phyloP scores from a whole-genome alignment of 2,329 filamentous ascomycete genomes.

The Aspergillus sp. region DNA sequence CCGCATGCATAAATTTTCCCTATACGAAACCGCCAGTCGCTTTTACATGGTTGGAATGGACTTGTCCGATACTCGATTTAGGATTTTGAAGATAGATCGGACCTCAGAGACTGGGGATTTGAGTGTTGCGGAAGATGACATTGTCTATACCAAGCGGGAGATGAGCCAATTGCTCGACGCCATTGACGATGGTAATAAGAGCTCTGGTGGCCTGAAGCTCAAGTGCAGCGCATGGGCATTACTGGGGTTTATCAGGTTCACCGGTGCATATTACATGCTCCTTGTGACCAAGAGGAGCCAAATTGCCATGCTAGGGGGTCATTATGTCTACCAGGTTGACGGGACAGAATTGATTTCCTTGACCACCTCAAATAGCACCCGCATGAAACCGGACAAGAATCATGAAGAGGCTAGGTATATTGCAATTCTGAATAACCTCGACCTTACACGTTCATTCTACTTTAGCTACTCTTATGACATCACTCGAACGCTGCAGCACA shows the following conservation, averaged over 20 bases:
- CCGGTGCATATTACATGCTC: constrained; percentile 93
- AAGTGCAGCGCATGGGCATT: constrained; percentile 90
- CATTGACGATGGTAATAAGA: constrained; percentile 90
- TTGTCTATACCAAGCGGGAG: constrained; percentile 83
- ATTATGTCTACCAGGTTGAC: constrained; percentile 93
- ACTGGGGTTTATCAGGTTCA: constrained; percentile 91
- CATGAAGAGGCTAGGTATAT: constrained; percentile 85
- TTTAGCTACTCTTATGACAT: constrained; percentile 98
- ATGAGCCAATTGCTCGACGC: constrained; percentile 89
- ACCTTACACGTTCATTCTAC: constrained; percentile 87
- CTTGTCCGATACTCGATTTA: constrained; percentile 76
- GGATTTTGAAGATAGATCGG: constrained; percentile 89
- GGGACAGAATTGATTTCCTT: constrained; percentile 85
- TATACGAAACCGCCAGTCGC: constrained; percentile 88
- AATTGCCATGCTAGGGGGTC: constrained; percentile 90
- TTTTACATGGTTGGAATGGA: constrained; percentile 95
- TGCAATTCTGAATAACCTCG: constrained; percentile 79
- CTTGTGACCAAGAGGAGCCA: constrained; percentile 93
- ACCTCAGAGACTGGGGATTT: constrained; percentile 72
- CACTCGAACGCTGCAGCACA: constrained; percentile 83
- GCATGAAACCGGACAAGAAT: constrained; percentile 71
- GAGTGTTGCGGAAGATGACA: constrained; percentile 85
- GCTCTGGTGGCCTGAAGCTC: constrained; percentile 78
- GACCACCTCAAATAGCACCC: constrained; percentile 58
- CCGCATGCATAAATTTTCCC: constrained; percentile 89